Evolutionary conservation across 495 filamentous ascomycete genomes (phyloP).

Genomic region (Astrothelium macrocarpum): DNA sequence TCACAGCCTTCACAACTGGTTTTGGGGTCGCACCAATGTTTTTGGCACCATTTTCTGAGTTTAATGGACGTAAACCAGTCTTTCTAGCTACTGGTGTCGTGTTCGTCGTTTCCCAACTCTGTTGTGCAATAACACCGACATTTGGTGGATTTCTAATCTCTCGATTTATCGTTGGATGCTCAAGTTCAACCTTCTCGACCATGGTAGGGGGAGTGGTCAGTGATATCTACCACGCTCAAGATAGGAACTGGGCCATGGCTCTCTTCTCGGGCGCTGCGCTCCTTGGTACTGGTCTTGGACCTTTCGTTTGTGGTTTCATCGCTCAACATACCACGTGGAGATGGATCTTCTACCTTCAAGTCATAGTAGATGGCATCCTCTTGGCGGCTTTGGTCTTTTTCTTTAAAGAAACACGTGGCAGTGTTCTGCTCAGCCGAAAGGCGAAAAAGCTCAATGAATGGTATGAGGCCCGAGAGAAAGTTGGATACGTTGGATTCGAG

Average conservation of each 20-base stretch:
- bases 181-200: constrained; percentile 72
- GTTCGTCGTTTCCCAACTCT: constrained; percentile 59
- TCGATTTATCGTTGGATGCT: constrained; percentile 66
- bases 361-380: constrained; percentile 55
- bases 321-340: constrained; percentile 61
- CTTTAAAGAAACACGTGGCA: constrained; percentile 77
- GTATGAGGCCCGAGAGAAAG: constrained; percentile 62
- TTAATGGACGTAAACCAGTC: constrained; percentile 70
- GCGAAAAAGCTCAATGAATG: constrained; percentile 65
- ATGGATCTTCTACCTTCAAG: constrained; percentile 86
- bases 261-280: constrained; percentile 68
- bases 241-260: constrained; percentile 84
- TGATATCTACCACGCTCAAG: constrained; percentile 73
- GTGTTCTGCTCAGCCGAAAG: constrained; percentile 70
- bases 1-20: constrained; percentile 73
- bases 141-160: constrained; percentile 68
- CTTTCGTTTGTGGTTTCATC: constrained; percentile 63
- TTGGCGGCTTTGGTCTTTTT: constrained; percentile 47
- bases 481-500: constrained; percentile 56
- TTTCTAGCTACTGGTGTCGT: constrained; percentile 65
- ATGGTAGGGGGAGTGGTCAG: constrained; percentile 90
- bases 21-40: constrained; percentile 86
- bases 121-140: constrained; percentile 63
- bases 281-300: constrained; percentile 73
- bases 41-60: constrained; percentile 81